Evolutionary conservation across 2,329 filamentous ascomycete genomes (phyloP).

Genomic region (Colletotrichum costaricense): DNA sequence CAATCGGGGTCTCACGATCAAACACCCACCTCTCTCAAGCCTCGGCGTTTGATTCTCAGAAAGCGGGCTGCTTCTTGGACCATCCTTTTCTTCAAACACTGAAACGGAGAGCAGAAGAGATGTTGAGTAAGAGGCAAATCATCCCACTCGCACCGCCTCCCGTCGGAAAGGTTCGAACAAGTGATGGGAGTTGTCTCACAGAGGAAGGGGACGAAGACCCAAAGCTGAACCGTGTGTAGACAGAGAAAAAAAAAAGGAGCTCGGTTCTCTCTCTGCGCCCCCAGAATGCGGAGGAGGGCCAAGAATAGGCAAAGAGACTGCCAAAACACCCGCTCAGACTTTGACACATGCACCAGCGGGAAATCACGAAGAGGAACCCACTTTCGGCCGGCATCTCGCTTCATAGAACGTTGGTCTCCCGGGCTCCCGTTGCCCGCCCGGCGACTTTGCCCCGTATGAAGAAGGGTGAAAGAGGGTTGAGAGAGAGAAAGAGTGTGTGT

Average conservation of each 20-base stretch:
- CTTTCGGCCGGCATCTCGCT: not conserved
- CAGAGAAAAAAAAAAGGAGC: not conserved
- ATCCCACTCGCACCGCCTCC: not conserved
- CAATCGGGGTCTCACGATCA: not conserved
- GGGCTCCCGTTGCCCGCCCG: not conserved
- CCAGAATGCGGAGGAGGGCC: not conserved
- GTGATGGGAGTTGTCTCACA: not conserved
- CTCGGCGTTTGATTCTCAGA: not conserved
- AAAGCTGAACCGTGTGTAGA: not conserved
- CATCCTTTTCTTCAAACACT: not conserved
- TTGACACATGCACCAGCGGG: not conserved
- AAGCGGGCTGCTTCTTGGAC: not conserved
- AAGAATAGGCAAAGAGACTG: not conserved
- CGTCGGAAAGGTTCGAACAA: not conserved
- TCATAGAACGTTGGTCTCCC: not conserved
- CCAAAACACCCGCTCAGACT: not conserved
- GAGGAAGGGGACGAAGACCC: no score
- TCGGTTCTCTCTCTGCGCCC: not conserved
- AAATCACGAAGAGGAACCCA: not conserved
- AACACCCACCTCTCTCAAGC: not conserved
- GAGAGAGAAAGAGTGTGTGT: not conserved
- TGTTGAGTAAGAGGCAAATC: not conserved
- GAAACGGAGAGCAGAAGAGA: not conserved
- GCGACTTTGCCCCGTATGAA: not conserved
- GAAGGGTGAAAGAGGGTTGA: not conserved